Base-by-base conservation (phyloP, 1,139 yeast species). In the Blastobotrys aristatus region DNA sequence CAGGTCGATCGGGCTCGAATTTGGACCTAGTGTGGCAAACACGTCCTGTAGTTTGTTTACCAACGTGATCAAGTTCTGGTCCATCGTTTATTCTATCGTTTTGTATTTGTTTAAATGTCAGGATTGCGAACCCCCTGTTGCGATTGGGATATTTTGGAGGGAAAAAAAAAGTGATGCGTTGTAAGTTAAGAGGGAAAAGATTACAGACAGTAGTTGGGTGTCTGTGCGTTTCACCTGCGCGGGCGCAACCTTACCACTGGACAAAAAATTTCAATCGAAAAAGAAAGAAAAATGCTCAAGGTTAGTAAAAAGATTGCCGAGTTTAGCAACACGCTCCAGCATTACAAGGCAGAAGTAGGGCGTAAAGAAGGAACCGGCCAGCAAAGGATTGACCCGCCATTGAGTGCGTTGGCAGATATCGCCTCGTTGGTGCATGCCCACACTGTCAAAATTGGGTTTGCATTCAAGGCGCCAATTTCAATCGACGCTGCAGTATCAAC, bases 31-130 rank as follows among this genome's bases (percentile, higher is more conserved):
- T 16, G 97, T 95, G 7, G 97, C 96, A 65, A 90, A 76, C 5
- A 97, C 98, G 65, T 60, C 98, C 86, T 88, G 96, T 54, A 88
- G 75, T 68, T 88, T 87, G 74, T 89, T 89, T 68, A 89, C 90
- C 37, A 96, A 88, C 54, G 87, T 76, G 64, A 89, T 89, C 62
- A 89, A 79, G 37, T 82, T 73, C 70, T 89, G 96, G 72, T 89
- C 97, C 96, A 89, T 88, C 10, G 29, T 37, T 24, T 26, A 8
- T 36, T 21, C 37, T 18, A 14, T 39, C 13, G 34, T 35, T 17
- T 3, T 34, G 7, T 33, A 3, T 5, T 33, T 18, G 6, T 30
- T 16, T 30, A 30, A 30, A n/a, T n/a, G n/a, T n/a, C n/a, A n/a
- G n/a, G n/a, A n/a, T n/a, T n/a, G n/a, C n/a, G n/a, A n/a, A 26